A percentile compares a stretch with the other conserved stretches of the same genome.
Evolutionary conservation across 768 basidiomycete species (phyloP).

Genomic region (Pleurotus tuoliensis): DNA sequence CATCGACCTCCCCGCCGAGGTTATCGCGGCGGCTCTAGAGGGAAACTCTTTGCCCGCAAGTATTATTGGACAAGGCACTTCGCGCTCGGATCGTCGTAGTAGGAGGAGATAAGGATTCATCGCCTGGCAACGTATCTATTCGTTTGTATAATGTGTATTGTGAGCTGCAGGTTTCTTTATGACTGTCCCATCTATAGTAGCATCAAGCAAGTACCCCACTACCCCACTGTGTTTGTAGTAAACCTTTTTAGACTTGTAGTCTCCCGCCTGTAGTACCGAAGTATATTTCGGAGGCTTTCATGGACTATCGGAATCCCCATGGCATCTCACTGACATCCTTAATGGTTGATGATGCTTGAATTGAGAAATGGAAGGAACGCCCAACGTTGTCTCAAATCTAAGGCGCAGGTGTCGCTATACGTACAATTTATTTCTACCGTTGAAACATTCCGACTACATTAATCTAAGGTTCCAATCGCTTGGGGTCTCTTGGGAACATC

Average conservation of each 20-base stretch:
- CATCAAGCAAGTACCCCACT: conserved; percentile 1
- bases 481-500: conserved; percentile 96
- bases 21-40: conserved; percentile 87
- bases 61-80: conserved; percentile 49
- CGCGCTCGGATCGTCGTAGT: conserved; percentile 54
- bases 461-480: conserved; percentile 78
- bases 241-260: neutral
- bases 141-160: conserved; percentile 24
- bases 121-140: conserved; percentile 11
- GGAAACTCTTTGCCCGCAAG: conserved; percentile 60
- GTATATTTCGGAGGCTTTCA: no score
- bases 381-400: no score
- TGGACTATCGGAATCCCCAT: neutral
- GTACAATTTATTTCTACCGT: neutral
- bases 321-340: neutral
- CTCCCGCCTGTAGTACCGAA: no score
- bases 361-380: no score
- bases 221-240: conserved; percentile 9
- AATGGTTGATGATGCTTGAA: no score
- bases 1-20: conserved; percentile 88
- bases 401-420: no score
- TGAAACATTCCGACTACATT: neutral
- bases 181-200: conserved; percentile 2
- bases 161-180: neutral
- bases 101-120: conserved; percentile 40